A percentile compares a stretch with the other conserved stretches of the same genome.
phyloP scores from a whole-genome alignment of 805 yeast species.

The Debaryomyces castellii region DNA sequence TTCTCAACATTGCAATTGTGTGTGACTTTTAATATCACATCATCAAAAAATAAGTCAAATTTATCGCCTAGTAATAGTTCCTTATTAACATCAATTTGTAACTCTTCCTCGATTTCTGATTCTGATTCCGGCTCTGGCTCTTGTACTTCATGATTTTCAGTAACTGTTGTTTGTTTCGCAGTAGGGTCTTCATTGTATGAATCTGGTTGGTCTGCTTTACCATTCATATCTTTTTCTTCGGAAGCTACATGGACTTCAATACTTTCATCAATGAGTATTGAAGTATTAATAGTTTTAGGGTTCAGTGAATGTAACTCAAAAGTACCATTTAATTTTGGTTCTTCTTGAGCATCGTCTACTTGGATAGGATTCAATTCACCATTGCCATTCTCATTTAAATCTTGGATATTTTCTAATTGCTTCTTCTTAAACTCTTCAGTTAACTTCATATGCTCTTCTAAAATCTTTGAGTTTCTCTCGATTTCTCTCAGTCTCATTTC shows the following conservation, averaged over 20 bases:
- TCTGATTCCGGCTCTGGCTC: conserved; percentile 19
- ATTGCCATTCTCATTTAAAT: background rate
- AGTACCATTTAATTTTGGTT: no score
- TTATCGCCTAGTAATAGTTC: conserved; percentile 33
- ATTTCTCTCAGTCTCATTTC: conserved; percentile 68
- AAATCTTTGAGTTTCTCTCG: conserved; percentile 46
- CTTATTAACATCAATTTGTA: conserved; percentile 53
- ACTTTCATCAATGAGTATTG: no score
- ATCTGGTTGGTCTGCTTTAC: no score
- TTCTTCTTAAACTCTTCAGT: conserved; percentile 22
- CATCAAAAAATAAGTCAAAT: conserved; percentile 22
- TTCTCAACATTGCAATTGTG: conserved; percentile 34
- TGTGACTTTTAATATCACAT: conserved; percentile 27
- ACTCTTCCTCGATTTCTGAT: conserved; percentile 36
- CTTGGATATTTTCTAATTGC: conserved; percentile 5
- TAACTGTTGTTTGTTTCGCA: no score
- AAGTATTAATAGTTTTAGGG: no score
- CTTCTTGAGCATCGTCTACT: background rate
- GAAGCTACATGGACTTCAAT: no score
- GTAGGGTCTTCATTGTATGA: no score
- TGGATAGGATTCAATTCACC: background rate
- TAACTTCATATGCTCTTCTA: conserved; percentile 33
- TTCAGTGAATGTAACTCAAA: no score
- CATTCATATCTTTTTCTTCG: no score
- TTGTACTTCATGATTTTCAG: conserved; percentile 8